Base-by-base conservation (phyloP, 257 asterid genomes). In the Solanum pinnatisectum region DNA sequence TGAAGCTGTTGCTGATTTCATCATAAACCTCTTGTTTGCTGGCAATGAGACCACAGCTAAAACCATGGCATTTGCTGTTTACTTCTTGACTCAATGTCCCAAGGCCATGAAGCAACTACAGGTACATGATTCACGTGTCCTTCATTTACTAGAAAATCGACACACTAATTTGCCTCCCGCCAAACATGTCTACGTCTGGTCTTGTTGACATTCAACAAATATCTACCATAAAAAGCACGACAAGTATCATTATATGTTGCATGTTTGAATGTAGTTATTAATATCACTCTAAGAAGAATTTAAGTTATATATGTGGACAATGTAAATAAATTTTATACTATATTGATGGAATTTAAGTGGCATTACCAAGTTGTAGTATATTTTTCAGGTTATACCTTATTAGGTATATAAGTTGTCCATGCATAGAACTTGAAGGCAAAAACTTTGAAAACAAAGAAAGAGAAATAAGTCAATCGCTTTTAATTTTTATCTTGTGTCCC, bases 41-140 rank as follows among this genome's bases (percentile, higher is more conserved):
- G 99, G 98, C 35, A 96, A 95, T 70, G 99, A 96, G 87, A 96
- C 99, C 8, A 95, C 99, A 1, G 95, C 99, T 83, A 95, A 96
- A 90, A 96, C 98, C 87, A 96, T 95, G 98, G 94, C 95, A 76
- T 94, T 95, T 87, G 95, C 99, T 83, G 94, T 96, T 84, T 94
- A 94, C 91, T 96, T 94, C 94, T 95, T 96, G 87, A 91, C 95
- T 88, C 98, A 91, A 39, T 94, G 95, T 86, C 98, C 99, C 72
- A 92, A 81, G 74, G 98, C 98, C 88, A 88, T 94, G 98, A 93
- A 88, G 86, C 98, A 95, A 89, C 76, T 96, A 86, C 93, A 91
- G 96, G 99, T 96, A 95, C 72, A 37, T 65, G 10, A 32, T 35
- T 56, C n/a, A 49, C n/a, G 36, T 49, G 35, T 15, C 27, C 30